These are phyloP conservation scores for Centrapalus pauciflorus DNA, from an alignment of 129 eudicot genomes.

Conservation along the genomic window DNA sequence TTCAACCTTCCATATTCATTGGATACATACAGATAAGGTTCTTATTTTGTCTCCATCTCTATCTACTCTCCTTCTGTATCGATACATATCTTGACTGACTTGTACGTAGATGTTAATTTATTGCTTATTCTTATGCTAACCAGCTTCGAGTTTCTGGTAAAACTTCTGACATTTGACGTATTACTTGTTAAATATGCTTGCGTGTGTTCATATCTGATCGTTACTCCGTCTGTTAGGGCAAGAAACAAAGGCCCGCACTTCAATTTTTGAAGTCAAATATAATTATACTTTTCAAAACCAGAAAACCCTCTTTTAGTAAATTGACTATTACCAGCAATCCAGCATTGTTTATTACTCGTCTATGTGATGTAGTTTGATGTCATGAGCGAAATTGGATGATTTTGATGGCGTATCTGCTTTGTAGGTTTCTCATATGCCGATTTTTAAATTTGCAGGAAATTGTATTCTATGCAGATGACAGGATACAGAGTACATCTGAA, in stretches of 20 bases:
- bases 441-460: conserved; percentile 26
- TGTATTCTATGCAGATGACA: conserved; percentile 9
- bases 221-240: background rate
- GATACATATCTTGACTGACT: background rate
- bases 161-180: background rate
- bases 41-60: background rate
- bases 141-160: conserved; percentile 8
- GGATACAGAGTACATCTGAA: conserved; percentile 5
- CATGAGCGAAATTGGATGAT: background rate
- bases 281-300: background rate
- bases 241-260: conserved; percentile 5
- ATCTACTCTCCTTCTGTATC: background rate
- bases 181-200: conserved; percentile 4
- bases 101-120: conserved; percentile 10
- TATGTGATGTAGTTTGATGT: conserved; percentile 3
- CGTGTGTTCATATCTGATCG: background rate
- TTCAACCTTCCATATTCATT: conserved; percentile 11
- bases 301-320: background rate
- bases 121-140: background rate
- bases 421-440: conserved; percentile 5
- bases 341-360: background rate
- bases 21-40: conserved; percentile 16
- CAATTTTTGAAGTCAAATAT: conserved; percentile 1
- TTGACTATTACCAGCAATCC: too few relatives aligned
- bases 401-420: background rate